Percentiles rank a stretch among this genome's conserved stretches.
Conservation (phyloP, 306 rosid species). For the Pyrus bretschneideri region DNA sequence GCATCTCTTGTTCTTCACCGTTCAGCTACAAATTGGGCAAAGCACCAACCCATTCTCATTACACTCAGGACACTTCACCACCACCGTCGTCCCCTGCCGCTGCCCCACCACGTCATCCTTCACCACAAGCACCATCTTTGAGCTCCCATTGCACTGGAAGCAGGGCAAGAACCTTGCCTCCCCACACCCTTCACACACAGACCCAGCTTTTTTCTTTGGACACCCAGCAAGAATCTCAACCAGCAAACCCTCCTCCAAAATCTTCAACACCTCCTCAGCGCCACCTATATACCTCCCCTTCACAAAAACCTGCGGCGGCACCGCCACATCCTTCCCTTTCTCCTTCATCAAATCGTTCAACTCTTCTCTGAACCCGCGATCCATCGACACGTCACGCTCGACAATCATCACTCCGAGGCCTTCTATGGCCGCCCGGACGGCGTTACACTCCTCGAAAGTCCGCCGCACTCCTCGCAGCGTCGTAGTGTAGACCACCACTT, state of each 20-base stretch:
- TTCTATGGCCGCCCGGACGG: slow-evolving; percentile 55
- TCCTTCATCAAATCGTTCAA: slow-evolving; percentile 38
- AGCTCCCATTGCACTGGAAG: slow-evolving; percentile 71
- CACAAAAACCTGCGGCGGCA: slow-evolving; percentile 72
- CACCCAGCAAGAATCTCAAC: slow-evolving; percentile 52
- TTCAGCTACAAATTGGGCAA: slow-evolving; percentile 74
- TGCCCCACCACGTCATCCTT: slow-evolving; percentile 16
- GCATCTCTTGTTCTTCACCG: neutral
- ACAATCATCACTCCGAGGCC: slow-evolving; percentile 46
- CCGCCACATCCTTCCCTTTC: slow-evolving; percentile 26
- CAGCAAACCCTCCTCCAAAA: slow-evolving; percentile 59
- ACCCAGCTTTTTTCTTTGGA: slow-evolving; percentile 49
- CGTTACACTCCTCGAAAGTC: slow-evolving; percentile 75
- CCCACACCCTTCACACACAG: slow-evolving; percentile 80
- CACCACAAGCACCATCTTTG: slow-evolving; percentile 43
- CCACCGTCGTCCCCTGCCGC: slow-evolving; percentile 27
- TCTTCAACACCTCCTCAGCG: slow-evolving; percentile 53
- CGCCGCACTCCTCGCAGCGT: slow-evolving; percentile 69
- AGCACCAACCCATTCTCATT: slow-evolving; percentile 84
- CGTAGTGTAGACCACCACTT: slow-evolving; percentile 75
- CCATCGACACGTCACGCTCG: slow-evolving; percentile 91
- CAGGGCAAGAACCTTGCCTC: slow-evolving; percentile 78
- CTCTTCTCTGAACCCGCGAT: slow-evolving; percentile 64
- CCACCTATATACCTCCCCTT: slow-evolving; percentile 69
- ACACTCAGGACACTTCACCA: slow-evolving; percentile 58